These are phyloP conservation scores for Pogostemon cablin DNA, from an alignment of 257 asterid species.

Conservation along the genomic window DNA sequence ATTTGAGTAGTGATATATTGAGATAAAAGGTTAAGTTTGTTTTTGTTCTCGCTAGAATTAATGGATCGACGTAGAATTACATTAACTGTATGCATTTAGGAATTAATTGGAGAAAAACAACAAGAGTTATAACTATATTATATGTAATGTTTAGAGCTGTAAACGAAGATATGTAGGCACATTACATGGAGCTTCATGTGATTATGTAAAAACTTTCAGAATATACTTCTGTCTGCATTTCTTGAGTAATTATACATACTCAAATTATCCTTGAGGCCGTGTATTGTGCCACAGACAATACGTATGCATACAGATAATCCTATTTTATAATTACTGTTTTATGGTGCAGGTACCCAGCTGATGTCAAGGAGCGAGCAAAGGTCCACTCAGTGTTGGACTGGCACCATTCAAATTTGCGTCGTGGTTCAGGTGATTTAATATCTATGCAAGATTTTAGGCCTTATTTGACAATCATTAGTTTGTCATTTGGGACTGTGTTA, in stretches of 20 bases:
- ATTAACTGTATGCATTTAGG: too few species aligned
- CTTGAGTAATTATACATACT: not conserved
- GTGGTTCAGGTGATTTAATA: slow-evolving; percentile 63
- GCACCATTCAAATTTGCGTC: slow-evolving; percentile 88
- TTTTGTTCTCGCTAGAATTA: too few species aligned
- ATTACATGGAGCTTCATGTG: too few species aligned
- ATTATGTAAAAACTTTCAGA: not conserved
- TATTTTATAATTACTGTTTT: slow-evolving; percentile 11
- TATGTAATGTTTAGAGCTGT: slow-evolving; percentile 1
- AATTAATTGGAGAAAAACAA: not conserved
- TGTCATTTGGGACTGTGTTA: not conserved
- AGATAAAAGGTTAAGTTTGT: too few species aligned
- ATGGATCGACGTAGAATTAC: too few species aligned
- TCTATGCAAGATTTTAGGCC: not conserved
- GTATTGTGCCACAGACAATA: not conserved
- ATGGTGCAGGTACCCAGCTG: slow-evolving; percentile 77
- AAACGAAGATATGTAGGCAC: not conserved
- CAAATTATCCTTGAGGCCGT: not conserved
- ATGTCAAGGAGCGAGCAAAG: slow-evolving; percentile 66
- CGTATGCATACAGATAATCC: not conserved
- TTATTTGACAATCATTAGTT: not conserved
- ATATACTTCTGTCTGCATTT: not conserved
- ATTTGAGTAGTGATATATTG: not conserved
- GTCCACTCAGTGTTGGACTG: slow-evolving; percentile 81
- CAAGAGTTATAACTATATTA: not conserved